Base-by-base conservation (phyloP, 306 rosid genomes). In the Cajanus cajan region DNA sequence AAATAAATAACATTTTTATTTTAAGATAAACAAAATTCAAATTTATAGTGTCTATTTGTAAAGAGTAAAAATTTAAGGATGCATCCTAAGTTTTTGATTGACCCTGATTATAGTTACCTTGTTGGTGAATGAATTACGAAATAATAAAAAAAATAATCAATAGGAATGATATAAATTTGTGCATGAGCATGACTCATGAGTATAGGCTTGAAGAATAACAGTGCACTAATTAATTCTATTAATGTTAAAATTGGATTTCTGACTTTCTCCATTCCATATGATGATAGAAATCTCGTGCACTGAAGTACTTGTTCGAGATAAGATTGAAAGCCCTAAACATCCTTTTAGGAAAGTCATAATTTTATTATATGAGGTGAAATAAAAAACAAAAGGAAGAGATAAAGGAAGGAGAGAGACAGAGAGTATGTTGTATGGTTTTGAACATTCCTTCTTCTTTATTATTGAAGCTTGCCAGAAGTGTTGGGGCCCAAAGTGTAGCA, bases 401-500 rank as follows among this genome's bases (percentile, higher is more conserved):
- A 44, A 58, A 68, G 4, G 66, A 58, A 72, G 44, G 36, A 72
- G 59, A 72, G 48, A 78, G 81, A 67, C 9, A 74, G 25, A 59
- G 55, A 19, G 80, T 34, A 70, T 58, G 48, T 82, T 34, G 73
- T 79, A 82, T 86, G 89, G 74, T 44, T 82, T 75, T 86, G 40
- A 82, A 79, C 85, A 79, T 86, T 82, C 82, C 80, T 41, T 85
- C 77, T 61, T 50, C 37, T 57, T 50, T 81, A 59, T 78, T 33
- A 64, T 74, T 85, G 71, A 59, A 59, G 78, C 1, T 81, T 78
- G 86, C 80, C 78, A 75, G 74, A 65, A 48, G 75, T 76, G 31
- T 70, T 73, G 89, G 89, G 82, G 54, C 85, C 86, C 86, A 71
- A 79, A 76, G 78, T 82, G 80, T 64, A 73, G 21, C 77, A 78